Evolutionary conservation across 192 early-diverging fungal species (phyloP), one percentile per base, ranked within the genome.

Genomic region (Globomyces pollinis-pini): DNA sequence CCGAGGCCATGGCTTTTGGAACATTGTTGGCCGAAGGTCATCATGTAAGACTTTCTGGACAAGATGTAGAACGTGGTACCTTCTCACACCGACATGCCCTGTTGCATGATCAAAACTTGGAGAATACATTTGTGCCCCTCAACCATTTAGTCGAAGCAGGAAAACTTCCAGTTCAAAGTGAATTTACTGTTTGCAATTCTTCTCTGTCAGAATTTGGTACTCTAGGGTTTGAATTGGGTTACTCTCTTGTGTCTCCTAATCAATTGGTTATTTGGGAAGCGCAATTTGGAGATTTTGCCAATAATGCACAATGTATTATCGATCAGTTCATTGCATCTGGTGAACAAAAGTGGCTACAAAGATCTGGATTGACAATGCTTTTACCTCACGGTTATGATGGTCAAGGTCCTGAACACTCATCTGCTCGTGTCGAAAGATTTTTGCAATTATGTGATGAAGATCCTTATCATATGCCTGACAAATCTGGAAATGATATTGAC

Each of bases 71-170:
- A 77, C 90, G 96, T 72, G 96, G 96, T 51, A 98, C 96, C 20
- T 98, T 98, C 77, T 98, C 96, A 49, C 96, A 98, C 66, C 90
- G 96, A 55, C 96, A 98, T 67, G 88, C 96, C 21, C 85, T 98
- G 30, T 77, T 98, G 63, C 88, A 96, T 82, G 91, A 98, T 72
- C 96, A 98, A 70, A 78, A 86, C 67, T 88, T 54, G 47, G 95
- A 94, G 67, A 68, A 64, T 39, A 81, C 83, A 47, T 87, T 92
- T 72, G 84, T 85, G 44, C 89, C 86, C 38, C 76, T 98, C 63
- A 88, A 89, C 79, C 81, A 88, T 77, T 77, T 98, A 38, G 84
- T 86, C 50, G 87, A 83, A 44, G 89, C 88, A 23, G 73, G 70
- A 20, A 36, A 20, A 9, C 65, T 78, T n/a, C 53, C 67, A 3